Percentiles rank a stretch among this genome's conserved stretches.
Conservation (phyloP, 768 basidiomycete genomes). For the Sarcodon sp. region DNA sequence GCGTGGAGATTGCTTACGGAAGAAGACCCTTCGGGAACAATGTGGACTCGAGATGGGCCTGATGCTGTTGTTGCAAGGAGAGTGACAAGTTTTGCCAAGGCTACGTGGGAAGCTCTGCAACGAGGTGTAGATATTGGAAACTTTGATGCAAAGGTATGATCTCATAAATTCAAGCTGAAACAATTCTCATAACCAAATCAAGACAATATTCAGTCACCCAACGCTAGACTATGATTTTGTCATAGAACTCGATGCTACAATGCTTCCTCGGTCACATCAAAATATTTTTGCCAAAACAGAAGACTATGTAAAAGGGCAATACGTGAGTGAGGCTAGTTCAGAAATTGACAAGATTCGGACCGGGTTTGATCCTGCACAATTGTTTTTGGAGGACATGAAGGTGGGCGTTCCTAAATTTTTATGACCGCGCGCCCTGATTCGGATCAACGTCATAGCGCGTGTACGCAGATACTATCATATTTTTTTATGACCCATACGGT, state of each 20-base stretch:
- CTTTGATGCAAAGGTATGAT: background rate
- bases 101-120: conserved; percentile 51
- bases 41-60: conserved; percentile 66
- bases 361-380: conserved; percentile 69
- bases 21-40: conserved; percentile 54
- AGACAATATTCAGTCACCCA: conserved; percentile 78
- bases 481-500: conserved; percentile 80
- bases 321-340: background rate
- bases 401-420: conserved; percentile 22
- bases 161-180: background rate
- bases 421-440: background rate
- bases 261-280: conserved; percentile 66
- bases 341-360: conserved; percentile 22
- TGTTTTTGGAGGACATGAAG: conserved; percentile 61
- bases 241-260: conserved; percentile 52
- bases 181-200: conserved; percentile 15
- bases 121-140: conserved; percentile 29
- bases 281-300: conserved; percentile 34
- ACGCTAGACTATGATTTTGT: conserved; percentile 78
- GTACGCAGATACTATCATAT: conserved; percentile 64
- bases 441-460: conserved; percentile 30
- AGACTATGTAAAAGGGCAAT: background rate
- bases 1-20: conserved; percentile 78
- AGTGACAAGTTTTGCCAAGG: conserved; percentile 59
- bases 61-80: conserved; percentile 64